phyloP scores from a whole-genome alignment of 371 early-diverging fungal species.

The Dichotomocladium elegans region DNA sequence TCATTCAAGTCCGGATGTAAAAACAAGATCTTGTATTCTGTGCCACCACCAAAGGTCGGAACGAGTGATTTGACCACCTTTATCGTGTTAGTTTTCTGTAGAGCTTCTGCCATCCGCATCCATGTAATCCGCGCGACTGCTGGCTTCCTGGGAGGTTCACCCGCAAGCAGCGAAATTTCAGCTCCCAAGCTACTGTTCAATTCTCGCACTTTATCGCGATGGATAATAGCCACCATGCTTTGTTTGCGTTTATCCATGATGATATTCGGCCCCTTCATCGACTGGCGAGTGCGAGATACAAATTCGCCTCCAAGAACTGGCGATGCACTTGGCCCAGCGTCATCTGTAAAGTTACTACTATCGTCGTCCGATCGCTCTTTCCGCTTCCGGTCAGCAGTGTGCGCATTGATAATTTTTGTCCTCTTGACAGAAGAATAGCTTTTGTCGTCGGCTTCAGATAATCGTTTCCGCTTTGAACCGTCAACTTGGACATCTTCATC shows the following conservation, averaged over 20 bases:
- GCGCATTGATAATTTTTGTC: too few species aligned
- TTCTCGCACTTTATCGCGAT: constrained; percentile 12
- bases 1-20: constrained; percentile 10
- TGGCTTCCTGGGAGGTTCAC: background rate
- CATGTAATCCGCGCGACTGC: constrained; percentile 7
- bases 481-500: background rate
- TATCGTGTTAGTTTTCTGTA: background rate
- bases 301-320: background rate
- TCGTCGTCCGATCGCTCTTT: background rate
- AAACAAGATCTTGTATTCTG: constrained; percentile 11
- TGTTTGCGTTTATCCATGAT: constrained; percentile 12
- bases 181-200: constrained; percentile 5
- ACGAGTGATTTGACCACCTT: constrained; percentile 4
- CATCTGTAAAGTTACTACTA: background rate
- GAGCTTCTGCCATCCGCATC: constrained; percentile 8
- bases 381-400: too few species aligned
- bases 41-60: constrained; percentile 6
- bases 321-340: background rate
- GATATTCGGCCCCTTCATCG: constrained; percentile 7
- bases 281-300: background rate
- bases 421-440: background rate
- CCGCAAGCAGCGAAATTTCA: background rate
- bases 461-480: too few species aligned
- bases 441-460: background rate
- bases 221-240: constrained; percentile 5